Conservation (phyloP, 2,329 filamentous ascomycete species). For the Mycosphaerella sp. region DNA sequence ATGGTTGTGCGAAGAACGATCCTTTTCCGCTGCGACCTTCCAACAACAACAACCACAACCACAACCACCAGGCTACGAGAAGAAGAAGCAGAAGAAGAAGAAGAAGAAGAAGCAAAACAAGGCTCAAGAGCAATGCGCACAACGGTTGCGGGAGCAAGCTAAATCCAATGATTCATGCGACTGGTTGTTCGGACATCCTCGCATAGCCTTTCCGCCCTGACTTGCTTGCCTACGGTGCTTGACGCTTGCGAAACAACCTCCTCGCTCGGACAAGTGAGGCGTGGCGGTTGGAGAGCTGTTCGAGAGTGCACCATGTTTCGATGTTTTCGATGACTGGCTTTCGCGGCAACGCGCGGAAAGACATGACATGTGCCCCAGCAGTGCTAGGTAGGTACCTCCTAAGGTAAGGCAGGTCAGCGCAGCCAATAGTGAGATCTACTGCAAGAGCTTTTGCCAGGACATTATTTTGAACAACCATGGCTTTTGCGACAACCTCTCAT, state of each 20-base stretch:
- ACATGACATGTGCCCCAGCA: conserved; percentile 11
- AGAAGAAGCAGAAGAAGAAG: background rate
- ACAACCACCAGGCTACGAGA: no score
- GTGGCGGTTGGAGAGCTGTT: conserved; percentile 8
- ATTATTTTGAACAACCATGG: background rate
- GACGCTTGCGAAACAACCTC: conserved; percentile 8
- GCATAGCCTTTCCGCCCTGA: conserved; percentile 11
- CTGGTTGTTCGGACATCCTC: conserved; percentile 4
- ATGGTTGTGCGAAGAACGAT: background rate
- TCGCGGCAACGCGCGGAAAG: conserved; percentile 1
- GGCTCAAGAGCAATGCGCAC: background rate
- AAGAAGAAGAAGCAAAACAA: background rate
- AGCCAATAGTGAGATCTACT: background rate
- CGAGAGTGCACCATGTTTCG: conserved; percentile 16
- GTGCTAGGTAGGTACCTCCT: background rate
- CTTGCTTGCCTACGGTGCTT: conserved; percentile 4
- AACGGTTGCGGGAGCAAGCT: background rate
- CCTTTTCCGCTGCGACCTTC: conserved; percentile 1
- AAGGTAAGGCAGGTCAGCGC: background rate
- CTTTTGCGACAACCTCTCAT: background rate
- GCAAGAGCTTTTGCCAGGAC: background rate
- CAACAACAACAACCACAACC: background rate
- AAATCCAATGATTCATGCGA: background rate
- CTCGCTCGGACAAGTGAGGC: conserved; percentile 4
- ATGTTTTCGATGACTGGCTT: conserved; percentile 1